A percentile compares a stretch with the other conserved stretches of the same genome.
These are phyloP conservation scores for Didymella pinodella DNA, from an alignment of 2,329 filamentous ascomycete genomes.

Conservation along the genomic window DNA sequence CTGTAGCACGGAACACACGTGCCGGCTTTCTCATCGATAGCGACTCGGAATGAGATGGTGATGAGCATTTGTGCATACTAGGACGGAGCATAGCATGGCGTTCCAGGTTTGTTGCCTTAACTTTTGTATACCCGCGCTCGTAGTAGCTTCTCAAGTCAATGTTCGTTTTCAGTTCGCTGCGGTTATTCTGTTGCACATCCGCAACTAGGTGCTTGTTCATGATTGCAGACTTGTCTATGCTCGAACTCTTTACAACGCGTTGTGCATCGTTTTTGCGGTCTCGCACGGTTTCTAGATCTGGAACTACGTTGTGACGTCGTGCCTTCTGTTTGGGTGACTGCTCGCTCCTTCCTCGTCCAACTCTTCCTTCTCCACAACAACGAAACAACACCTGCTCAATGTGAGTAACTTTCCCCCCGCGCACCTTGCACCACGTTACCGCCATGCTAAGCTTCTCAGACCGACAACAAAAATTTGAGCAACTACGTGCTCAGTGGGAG, in stretches of 20 bases:
- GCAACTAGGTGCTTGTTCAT: not conserved
- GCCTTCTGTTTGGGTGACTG: conserved; percentile 9
- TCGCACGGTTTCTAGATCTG: not conserved
- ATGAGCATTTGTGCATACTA: not conserved
- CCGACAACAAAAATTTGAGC: conserved; percentile 40
- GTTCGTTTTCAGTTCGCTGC: not conserved
- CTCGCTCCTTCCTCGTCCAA: conserved; percentile 31
- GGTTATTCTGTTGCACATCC: not conserved
- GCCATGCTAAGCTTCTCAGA: conserved; percentile 49
- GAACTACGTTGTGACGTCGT: conserved; percentile 22
- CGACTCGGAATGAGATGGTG: conserved; percentile 50
- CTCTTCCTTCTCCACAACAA: conserved; percentile 18
- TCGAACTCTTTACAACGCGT: not conserved
- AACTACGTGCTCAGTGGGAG: conserved; percentile 48
- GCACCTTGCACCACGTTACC: conserved; percentile 25
- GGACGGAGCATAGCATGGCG: conserved; percentile 27
- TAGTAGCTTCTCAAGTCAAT: conserved; percentile 6
- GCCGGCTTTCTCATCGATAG: conserved; percentile 57
- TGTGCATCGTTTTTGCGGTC: not conserved
- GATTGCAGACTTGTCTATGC: not conserved
- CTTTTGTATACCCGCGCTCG: conserved; percentile 35
- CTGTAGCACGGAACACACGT: conserved; percentile 48
- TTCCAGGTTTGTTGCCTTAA: conserved; percentile 23
- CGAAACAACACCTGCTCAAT: conserved; percentile 18
- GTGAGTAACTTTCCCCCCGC: conserved; percentile 27